Evolutionary conservation across 2,329 filamentous ascomycete species (phyloP).

Genomic region (Beauveria varroae): DNA sequence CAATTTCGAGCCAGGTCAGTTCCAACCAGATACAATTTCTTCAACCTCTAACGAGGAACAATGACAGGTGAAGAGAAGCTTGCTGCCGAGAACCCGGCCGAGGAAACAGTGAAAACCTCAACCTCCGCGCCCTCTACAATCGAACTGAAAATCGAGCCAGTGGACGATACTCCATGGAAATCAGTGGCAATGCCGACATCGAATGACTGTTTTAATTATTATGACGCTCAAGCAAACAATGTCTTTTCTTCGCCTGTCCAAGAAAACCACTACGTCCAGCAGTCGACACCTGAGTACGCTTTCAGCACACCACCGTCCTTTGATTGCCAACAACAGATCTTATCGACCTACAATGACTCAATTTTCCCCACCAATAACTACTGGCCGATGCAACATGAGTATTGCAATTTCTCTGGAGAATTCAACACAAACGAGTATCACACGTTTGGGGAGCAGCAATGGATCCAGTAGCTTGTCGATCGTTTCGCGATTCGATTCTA

Average conservation of each 20-base stretch:
- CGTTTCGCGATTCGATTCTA: too few relatives aligned
- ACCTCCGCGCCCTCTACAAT: not conserved
- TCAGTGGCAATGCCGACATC: not conserved
- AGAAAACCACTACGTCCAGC: not conserved
- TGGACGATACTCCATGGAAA: not conserved
- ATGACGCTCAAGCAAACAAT: not conserved
- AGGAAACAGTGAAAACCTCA: not conserved
- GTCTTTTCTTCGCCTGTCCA: not conserved
- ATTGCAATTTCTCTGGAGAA: not conserved
- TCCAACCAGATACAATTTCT: not conserved
- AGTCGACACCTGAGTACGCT: not conserved
- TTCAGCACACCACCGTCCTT: not conserved
- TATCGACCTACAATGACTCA: not conserved
- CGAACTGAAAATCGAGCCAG: not conserved
- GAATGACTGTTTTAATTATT: not conserved
- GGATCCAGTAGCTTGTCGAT: not conserved
- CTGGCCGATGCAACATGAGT: not conserved
- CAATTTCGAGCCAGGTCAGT: not conserved
- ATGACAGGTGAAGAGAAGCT: not conserved
- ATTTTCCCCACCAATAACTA: not conserved
- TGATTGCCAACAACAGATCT: not conserved
- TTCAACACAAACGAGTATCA: not conserved
- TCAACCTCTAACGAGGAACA: not conserved
- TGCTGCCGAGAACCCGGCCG: not conserved
- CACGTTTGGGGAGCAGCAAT: not conserved